These are phyloP conservation scores for Colletotrichum liriopes DNA, from an alignment of 2,329 filamentous ascomycete genomes.

Conservation along the genomic window DNA sequence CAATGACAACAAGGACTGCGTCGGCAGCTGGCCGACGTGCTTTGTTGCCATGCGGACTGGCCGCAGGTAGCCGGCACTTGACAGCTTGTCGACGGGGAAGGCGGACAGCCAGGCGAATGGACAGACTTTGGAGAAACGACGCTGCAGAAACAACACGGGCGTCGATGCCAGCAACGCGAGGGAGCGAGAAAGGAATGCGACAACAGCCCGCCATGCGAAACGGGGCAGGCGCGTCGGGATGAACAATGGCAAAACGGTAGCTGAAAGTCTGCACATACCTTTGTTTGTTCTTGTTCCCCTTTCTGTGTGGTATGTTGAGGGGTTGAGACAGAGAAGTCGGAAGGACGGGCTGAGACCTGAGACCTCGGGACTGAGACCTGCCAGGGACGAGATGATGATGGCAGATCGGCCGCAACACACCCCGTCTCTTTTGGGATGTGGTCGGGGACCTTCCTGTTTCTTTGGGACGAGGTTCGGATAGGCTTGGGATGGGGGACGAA, in stretches of 20 bases:
- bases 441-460: constrained; percentile 5
- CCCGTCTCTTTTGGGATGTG: constrained; percentile 22
- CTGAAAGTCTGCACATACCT: constrained; percentile 7
- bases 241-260: constrained; percentile 3
- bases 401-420: constrained; percentile 23
- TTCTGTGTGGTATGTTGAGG: background rate
- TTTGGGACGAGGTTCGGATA: constrained; percentile 17
- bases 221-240: constrained; percentile 1
- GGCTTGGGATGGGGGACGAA: background rate
- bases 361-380: constrained; percentile 26
- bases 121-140: background rate
- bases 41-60: constrained; percentile 26
- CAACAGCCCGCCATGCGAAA: constrained; percentile 4
- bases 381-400: constrained; percentile 23
- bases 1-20: background rate
- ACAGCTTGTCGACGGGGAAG: constrained; percentile 36
- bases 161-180: constrained; percentile 8
- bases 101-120: background rate
- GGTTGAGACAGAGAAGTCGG: constrained; percentile 19
- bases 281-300: constrained; percentile 6
- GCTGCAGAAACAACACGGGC: background rate
- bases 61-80: constrained; percentile 41
- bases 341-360: constrained; percentile 13
- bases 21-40: constrained; percentile 9
- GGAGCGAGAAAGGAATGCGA: background rate